Evolutionary conservation across 2,329 filamentous ascomycete species (phyloP).

Genomic region (Zalaria sp.): DNA sequence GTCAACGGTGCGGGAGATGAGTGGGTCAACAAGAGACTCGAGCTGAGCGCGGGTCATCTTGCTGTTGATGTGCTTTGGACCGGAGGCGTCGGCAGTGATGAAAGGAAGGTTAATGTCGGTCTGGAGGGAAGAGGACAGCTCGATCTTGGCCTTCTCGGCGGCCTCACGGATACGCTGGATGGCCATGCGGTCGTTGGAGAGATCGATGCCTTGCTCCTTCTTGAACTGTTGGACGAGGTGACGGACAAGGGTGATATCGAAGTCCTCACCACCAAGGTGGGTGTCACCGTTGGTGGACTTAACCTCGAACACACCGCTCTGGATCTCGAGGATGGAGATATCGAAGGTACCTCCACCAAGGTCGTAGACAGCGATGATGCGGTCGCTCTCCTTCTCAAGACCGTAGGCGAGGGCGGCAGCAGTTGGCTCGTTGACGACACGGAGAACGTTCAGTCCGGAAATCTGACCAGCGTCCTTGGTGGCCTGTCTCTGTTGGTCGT

Average conservation of each 20-base stretch:
- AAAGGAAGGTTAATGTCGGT: constrained; percentile 98
- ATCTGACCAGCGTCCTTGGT: constrained; percentile 98
- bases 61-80: constrained; percentile 95
- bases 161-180: constrained; percentile 98
- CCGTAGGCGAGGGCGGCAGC: constrained; percentile 92
- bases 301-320: constrained; percentile 96
- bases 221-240: constrained; percentile 93
- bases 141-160: constrained; percentile 98
- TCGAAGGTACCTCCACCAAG: constrained; percentile 97
- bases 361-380: constrained; percentile 90
- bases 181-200: constrained; percentile 88
- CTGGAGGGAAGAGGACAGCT: constrained; percentile 85
- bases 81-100: constrained; percentile 90
- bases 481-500: constrained; percentile 93
- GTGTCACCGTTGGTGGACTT: constrained; percentile 99
- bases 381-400: constrained; percentile 85
- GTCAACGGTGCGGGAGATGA: constrained; percentile 75
- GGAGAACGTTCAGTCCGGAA: constrained; percentile 86
- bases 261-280: constrained; percentile 95
- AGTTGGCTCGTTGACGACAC: constrained; percentile 96
- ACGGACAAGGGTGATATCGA: constrained; percentile 87
- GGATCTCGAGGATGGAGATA: constrained; percentile 95
- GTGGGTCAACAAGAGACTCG: constrained; percentile 79
- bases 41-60: constrained; percentile 89
- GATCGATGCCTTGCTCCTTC: constrained; percentile 84